Conservation (phyloP, 2,329 filamentous ascomycete genomes). For the Amesomyces nigricolor region DNA sequence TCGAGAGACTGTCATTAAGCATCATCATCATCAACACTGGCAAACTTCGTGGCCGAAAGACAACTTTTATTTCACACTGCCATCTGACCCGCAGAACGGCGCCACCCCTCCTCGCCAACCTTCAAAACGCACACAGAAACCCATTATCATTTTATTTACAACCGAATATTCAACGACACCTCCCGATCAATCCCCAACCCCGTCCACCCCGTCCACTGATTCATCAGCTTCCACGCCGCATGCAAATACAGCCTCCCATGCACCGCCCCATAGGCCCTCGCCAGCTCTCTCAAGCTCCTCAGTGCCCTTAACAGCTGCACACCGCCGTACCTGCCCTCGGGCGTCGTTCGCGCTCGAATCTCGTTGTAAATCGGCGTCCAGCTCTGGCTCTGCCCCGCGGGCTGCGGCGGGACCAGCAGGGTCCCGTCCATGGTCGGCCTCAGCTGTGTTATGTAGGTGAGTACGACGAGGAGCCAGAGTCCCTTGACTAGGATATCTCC, state of each 20-base stretch:
- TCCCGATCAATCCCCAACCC: constrained; percentile 22
- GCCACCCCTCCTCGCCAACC: too few relatives aligned
- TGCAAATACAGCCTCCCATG: constrained; percentile 16
- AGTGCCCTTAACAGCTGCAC: constrained; percentile 15
- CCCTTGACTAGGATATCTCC: constrained; percentile 20
- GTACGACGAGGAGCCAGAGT: constrained; percentile 24
- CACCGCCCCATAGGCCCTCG: neutral
- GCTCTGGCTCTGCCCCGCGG: neutral
- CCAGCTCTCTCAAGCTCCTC: constrained; percentile 20
- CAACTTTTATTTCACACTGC: too few relatives aligned
- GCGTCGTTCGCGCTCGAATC: neutral
- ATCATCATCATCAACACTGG: too few relatives aligned
- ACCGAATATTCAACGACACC: constrained; percentile 24
- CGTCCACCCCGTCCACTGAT: constrained; percentile 25
- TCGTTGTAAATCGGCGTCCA: constrained; percentile 18
- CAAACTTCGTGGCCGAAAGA: too few relatives aligned
- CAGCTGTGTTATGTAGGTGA: constrained; percentile 28
- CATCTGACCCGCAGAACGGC: too few relatives aligned
- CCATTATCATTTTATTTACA: constrained; percentile 14
- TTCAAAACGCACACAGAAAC: too few relatives aligned
- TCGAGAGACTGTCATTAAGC: too few relatives aligned
- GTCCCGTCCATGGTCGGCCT: constrained; percentile 23
- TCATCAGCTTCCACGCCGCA: constrained; percentile 24
- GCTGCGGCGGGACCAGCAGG: constrained; percentile 13
- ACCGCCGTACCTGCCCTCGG: constrained; percentile 7